Base-by-base conservation (phyloP, 768 basidiomycete genomes). In the Serendipita sp. region DNA sequence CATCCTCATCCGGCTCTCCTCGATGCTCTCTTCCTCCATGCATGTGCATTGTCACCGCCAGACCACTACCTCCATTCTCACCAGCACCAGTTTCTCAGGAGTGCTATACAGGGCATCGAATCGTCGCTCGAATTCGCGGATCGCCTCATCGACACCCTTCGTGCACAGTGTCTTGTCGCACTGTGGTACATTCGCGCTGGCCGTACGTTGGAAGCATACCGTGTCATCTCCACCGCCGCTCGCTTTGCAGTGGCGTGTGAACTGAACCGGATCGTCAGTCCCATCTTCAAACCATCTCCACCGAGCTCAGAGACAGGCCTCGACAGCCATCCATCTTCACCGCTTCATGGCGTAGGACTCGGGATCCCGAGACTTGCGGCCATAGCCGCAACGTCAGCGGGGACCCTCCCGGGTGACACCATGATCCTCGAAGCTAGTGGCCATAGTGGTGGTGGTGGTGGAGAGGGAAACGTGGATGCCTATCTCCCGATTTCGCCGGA, bases 1-100 rank as follows among this genome's bases (percentile, higher is more conserved):
- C 86, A 85, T 62, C 82, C 82, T 20, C 88, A 90, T 68, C 83
- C 88, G 7, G 81, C 79, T 61, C 76, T 81, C 33, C 81, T 89
- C 77, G 87, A 89, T 69, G 79, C 87, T 65, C 84, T 90, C 68
- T 90, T 83, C 70, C 80, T 90, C 4, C 89, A 88, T 84, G 84
- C 86, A 1, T 90, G 87, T 71, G 87, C 85, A 69, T 78, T 90
- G 42, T 87, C 88, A 9, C 78, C 85, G 22, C 83, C 86, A 58
- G 53, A 58, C 4, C 84, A 82, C 42, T 78, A 81, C 3, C 75
- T 90, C 13, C 81, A 80, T 67, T 81, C 83, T 60, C 84, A 88
- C 68, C 87, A 74, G 41, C 77, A 81, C 3, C 72, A 75, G 4
- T 74, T 85, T 58, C 81, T 90, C 62, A 74, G 73, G 9, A 79